These are phyloP conservation scores for Hypocreales sp. DNA, from an alignment of 2,329 filamentous ascomycete species.

Conservation along the genomic window DNA sequence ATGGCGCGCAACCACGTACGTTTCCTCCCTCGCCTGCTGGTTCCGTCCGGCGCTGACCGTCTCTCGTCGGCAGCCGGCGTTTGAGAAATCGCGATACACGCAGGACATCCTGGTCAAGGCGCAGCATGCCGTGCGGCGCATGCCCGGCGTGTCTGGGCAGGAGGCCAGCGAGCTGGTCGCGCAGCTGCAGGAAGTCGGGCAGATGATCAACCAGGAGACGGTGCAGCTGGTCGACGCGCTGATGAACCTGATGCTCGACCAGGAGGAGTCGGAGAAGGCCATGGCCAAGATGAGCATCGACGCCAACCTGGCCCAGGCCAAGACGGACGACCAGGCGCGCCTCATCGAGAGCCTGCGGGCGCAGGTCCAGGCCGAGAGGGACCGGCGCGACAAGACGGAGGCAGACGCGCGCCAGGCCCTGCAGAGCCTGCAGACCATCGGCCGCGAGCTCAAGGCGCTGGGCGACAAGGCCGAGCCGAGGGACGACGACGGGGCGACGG, in stretches of 20 bases:
- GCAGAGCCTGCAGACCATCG: constrained; percentile 12
- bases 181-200: constrained; percentile 20
- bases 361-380: constrained; percentile 15
- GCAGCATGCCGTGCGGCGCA: constrained; percentile 21
- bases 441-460: constrained; percentile 12
- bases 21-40: constrained; percentile 1
- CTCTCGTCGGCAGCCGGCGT: constrained; percentile 13
- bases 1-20: constrained; percentile 23
- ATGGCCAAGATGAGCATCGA: constrained; percentile 22
- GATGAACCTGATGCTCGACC: constrained; percentile 19
- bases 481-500: constrained; percentile 6
- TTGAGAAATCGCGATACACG: constrained; percentile 15
- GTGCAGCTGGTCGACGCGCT: constrained; percentile 22
- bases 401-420: constrained; percentile 11
- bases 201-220: constrained; percentile 21
- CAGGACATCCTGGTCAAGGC: constrained; percentile 21
- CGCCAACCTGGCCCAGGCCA: constrained; percentile 18
- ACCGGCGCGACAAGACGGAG: constrained; percentile 14
- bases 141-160: constrained; percentile 19
- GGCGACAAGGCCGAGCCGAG: constrained; percentile 7
- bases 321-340: constrained; percentile 16
- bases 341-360: constrained; percentile 15
- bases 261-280: constrained; percentile 21
- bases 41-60: background rate
- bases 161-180: constrained; percentile 18